Evolutionary conservation across 1,139 yeast species (phyloP).

Genomic region (Kodamaea suecica): DNA sequence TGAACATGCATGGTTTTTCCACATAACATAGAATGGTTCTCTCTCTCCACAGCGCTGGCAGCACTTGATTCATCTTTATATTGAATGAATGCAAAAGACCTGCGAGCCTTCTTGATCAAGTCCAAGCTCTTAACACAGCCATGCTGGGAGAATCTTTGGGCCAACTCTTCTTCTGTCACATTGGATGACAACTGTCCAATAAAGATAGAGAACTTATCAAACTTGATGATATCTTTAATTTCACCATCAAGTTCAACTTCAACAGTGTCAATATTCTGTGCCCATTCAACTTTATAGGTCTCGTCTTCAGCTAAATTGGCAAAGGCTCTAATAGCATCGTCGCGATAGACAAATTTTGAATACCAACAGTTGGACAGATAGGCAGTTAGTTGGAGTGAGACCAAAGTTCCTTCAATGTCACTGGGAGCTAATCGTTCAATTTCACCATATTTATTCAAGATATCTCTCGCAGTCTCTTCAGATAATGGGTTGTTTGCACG

Average conservation of each 20-base stretch:
- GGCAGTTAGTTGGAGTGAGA: constrained; percentile 15
- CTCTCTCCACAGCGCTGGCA: constrained; percentile 77
- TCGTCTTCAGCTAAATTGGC: constrained; percentile 59
- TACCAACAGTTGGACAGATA: constrained; percentile 52
- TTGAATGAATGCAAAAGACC: constrained; percentile 70
- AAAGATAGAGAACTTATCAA: constrained; percentile 72
- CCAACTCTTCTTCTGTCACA: constrained; percentile 54
- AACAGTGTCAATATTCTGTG: constrained; percentile 61
- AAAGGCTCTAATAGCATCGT: constrained; percentile 87
- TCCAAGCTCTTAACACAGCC: constrained; percentile 57
- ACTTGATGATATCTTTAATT: constrained; percentile 21
- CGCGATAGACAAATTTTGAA: constrained; percentile 77
- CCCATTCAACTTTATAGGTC: constrained; percentile 66
- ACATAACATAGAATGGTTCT: constrained; percentile 72
- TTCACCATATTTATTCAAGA: constrained; percentile 61
- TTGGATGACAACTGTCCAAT: constrained; percentile 65
- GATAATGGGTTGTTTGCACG: constrained; percentile 26
- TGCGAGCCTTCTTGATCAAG: constrained; percentile 47
- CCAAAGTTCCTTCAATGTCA: constrained; percentile 30
- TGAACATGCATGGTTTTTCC: constrained; percentile 81
- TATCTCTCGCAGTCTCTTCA: constrained; percentile 32
- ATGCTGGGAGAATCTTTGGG: constrained; percentile 59
- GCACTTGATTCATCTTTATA: constrained; percentile 68
- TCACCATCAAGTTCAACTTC: constrained; percentile 12
- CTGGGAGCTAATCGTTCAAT: constrained; percentile 64